Evolutionary conservation across 2,329 filamentous ascomycete genomes (phyloP).

Genomic region (Metarhizium robertsii): DNA sequence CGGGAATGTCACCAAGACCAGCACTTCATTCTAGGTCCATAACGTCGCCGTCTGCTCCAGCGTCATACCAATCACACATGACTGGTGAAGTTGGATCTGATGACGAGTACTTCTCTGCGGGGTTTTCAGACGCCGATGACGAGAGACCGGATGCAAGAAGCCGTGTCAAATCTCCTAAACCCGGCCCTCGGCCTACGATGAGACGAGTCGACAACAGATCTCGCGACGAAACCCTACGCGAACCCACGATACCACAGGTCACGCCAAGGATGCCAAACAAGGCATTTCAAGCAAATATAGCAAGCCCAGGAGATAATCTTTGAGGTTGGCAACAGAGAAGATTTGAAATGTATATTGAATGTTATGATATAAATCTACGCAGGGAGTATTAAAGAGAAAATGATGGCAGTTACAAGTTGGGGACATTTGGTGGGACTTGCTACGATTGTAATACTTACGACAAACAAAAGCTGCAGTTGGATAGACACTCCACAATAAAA

Average conservation of each 20-base stretch:
- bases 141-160: conserved; percentile 44
- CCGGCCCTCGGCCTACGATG: conserved; percentile 40
- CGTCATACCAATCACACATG: conserved; percentile 44
- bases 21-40: conserved; percentile 72
- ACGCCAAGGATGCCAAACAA: conserved; percentile 31
- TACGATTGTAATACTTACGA: neutral
- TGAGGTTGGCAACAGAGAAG: conserved; percentile 5
- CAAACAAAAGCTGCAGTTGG: neutral
- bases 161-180: conserved; percentile 50
- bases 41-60: conserved; percentile 63
- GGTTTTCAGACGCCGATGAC: conserved; percentile 71
- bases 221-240: conserved; percentile 22
- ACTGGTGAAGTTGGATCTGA: conserved; percentile 59
- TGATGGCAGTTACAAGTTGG: neutral
- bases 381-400: neutral
- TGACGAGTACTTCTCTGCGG: conserved; percentile 64
- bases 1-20: conserved; percentile 43
- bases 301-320: conserved; percentile 27
- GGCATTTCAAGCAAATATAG: conserved; percentile 21
- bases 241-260: conserved; percentile 28
- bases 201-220: conserved; percentile 22
- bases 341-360: neutral
- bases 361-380: neutral
- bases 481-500: neutral
- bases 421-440: neutral